These are phyloP conservation scores for Ophiostoma triangulosporum DNA, from an alignment of 2,329 filamentous ascomycete species.

Conservation along the genomic window DNA sequence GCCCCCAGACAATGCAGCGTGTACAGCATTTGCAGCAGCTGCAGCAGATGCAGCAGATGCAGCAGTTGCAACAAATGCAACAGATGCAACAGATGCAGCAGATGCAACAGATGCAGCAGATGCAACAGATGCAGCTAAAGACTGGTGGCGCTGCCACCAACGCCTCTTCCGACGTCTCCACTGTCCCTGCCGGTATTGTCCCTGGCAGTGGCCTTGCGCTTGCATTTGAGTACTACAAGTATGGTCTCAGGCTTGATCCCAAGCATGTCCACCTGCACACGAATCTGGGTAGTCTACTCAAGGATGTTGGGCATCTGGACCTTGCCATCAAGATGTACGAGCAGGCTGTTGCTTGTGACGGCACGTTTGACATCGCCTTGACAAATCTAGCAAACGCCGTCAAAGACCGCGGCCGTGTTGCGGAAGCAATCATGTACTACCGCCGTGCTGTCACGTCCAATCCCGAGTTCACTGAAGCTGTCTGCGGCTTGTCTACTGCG, in stretches of 20 bases:
- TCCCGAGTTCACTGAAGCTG: conserved; percentile 90
- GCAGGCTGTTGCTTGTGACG: conserved; percentile 79
- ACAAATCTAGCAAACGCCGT: conserved; percentile 96
- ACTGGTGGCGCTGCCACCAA: conserved; percentile 9
- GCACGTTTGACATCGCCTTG: conserved; percentile 90
- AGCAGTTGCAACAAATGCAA: background rate
- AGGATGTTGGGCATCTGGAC: conserved; percentile 88
- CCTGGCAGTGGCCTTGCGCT: conserved; percentile 80
- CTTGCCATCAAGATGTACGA: conserved; percentile 96
- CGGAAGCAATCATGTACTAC: conserved; percentile 86
- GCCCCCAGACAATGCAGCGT: background rate
- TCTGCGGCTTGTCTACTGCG: conserved; percentile 88
- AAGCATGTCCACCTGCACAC: conserved; percentile 94
- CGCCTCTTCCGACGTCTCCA: conserved; percentile 17
- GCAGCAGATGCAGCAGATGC: background rate
- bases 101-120: background rate
- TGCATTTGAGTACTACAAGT: conserved; percentile 88
- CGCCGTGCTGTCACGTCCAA: conserved; percentile 81
- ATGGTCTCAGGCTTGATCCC: conserved; percentile 73
- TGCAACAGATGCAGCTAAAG: background rate
- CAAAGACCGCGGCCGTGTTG: conserved; percentile 87
- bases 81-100: conserved; percentile 2
- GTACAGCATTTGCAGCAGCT: background rate
- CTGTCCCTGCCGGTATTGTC: conserved; percentile 57
- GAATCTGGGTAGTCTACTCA: conserved; percentile 85